These are phyloP conservation scores for Ceratocystis cacaofunesta DNA, from an alignment of 2,329 filamentous ascomycete species.

Conservation along the genomic window DNA sequence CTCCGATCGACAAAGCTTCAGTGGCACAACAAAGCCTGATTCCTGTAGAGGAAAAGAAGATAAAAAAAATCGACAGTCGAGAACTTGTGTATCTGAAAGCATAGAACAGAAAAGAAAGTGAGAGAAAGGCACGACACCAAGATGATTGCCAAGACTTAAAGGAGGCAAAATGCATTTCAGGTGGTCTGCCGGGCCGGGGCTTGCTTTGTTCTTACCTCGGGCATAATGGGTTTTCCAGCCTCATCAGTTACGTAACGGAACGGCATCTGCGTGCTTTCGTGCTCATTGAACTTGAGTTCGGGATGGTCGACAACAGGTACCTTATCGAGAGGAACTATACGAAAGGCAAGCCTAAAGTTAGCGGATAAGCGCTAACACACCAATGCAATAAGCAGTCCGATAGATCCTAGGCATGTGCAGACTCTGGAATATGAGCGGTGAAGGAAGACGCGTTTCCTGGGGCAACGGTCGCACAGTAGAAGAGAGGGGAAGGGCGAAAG, in stretches of 20 bases:
- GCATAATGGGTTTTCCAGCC: constrained; percentile 75
- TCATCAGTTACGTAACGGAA: constrained; percentile 80
- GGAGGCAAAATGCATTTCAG: not conserved
- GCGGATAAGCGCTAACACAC: not conserved
- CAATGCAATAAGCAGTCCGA: too few species aligned
- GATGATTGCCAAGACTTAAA: constrained; percentile 1
- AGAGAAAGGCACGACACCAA: not conserved
- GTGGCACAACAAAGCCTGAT: not conserved
- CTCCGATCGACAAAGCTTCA: not conserved
- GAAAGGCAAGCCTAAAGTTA: not conserved
- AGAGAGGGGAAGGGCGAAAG: not conserved
- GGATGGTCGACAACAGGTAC: constrained; percentile 78
- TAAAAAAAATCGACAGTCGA: not conserved
- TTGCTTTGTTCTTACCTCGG: constrained; percentile 46
- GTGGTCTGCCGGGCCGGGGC: not conserved
- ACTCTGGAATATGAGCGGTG: not conserved
- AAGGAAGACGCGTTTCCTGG: not conserved
- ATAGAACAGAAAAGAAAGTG: not conserved
- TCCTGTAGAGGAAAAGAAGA: not conserved
- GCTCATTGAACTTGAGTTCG: constrained; percentile 75
- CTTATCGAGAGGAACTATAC: constrained; percentile 56
- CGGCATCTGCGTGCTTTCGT: constrained; percentile 94
- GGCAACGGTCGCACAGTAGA: not conserved
- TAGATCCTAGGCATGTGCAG: not conserved
- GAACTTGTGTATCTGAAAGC: not conserved